phyloP scores from a whole-genome alignment of 2,329 filamentous ascomycete species.

The Penicillium psychrosexuale region DNA sequence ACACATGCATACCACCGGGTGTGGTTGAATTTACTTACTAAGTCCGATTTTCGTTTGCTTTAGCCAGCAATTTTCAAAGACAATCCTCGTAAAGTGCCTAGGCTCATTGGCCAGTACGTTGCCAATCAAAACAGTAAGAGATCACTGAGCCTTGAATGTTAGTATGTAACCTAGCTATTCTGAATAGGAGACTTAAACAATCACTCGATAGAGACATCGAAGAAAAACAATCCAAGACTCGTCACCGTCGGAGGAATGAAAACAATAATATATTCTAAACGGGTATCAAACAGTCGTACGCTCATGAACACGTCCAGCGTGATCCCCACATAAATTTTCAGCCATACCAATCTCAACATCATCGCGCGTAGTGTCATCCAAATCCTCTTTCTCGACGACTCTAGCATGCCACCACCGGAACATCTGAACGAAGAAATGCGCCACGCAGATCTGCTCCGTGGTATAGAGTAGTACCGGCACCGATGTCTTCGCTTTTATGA shows the following conservation, averaged over 20 bases:
- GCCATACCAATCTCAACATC: slow-evolving; percentile 12
- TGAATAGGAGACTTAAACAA: neutral
- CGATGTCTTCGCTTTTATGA: slow-evolving; percentile 37
- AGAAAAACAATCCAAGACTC: neutral
- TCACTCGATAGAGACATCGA: slow-evolving; percentile 45
- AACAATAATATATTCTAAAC: neutral
- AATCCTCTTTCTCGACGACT: slow-evolving; percentile 18
- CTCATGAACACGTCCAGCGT: slow-evolving; percentile 3
- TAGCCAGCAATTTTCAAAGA: neutral
- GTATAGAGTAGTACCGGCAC: slow-evolving; percentile 41
- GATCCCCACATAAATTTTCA: neutral
- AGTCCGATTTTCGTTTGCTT: neutral
- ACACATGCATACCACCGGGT: slow-evolving; percentile 13
- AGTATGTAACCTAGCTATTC: no score
- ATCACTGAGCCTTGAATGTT: slow-evolving; percentile 28
- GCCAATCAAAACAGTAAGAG: slow-evolving; percentile 31
- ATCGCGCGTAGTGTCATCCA: neutral
- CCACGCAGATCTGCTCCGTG: slow-evolving; percentile 40
- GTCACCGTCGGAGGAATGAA: neutral
- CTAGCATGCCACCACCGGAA: slow-evolving; percentile 32
- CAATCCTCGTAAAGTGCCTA: neutral
- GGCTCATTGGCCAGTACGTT: neutral
- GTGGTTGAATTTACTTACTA: slow-evolving; percentile 1
- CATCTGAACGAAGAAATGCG: slow-evolving; percentile 39
- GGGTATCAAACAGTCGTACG: slow-evolving; percentile 1